Evolutionary conservation across 2,329 filamentous ascomycete genomes (phyloP).

Genomic region (Sporothrix pseudoabietina): DNA sequence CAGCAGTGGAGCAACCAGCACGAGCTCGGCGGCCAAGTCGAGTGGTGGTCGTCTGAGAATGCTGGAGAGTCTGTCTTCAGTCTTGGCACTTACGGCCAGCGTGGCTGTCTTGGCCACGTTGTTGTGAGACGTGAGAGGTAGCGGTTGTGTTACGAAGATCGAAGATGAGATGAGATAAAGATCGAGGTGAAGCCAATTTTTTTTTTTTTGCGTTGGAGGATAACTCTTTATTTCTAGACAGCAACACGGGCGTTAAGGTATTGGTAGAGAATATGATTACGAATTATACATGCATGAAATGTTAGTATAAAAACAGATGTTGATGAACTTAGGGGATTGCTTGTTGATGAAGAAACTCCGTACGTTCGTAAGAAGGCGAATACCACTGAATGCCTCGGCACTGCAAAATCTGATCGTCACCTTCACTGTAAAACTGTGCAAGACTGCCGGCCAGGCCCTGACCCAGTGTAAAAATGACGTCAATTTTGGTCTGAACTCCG

Average conservation of each 20-base stretch:
- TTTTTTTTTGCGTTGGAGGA: slow-evolving; percentile 5
- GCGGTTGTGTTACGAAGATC: neutral
- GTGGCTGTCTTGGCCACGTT: slow-evolving; percentile 6
- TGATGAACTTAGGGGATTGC: neutral
- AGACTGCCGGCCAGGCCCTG: neutral
- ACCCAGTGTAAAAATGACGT: slow-evolving; percentile 7
- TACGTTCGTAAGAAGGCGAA: neutral
- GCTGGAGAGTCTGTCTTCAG: neutral
- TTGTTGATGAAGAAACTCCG: neutral
- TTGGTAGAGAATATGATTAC: neutral
- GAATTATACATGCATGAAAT: neutral
- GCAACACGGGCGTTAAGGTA: neutral
- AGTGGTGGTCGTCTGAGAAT: neutral
- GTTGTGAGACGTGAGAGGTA: neutral
- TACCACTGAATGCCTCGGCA: neutral
- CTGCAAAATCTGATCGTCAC: neutral
- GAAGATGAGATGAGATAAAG: neutral
- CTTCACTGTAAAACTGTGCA: neutral
- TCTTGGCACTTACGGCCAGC: neutral
- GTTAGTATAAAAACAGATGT: neutral
- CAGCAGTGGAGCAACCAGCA: neutral
- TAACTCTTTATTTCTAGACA: slow-evolving; percentile 4
- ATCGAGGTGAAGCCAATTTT: neutral
- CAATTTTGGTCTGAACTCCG: neutral
- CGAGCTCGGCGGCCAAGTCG: neutral